Base-by-base conservation (phyloP, 1,139 yeast genomes). In the Suhomyces wounanorum region DNA sequence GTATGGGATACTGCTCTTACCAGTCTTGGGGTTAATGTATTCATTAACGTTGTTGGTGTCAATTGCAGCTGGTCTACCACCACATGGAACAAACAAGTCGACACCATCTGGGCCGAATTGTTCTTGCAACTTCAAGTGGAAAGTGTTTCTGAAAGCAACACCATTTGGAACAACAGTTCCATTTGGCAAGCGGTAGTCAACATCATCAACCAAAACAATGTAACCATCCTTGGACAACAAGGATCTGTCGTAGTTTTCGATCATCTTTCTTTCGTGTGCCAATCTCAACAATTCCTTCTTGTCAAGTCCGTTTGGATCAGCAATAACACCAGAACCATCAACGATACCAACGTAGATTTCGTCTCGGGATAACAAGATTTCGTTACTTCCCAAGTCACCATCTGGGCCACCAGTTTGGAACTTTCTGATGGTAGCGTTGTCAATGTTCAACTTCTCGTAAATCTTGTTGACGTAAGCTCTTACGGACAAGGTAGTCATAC, bases 381-480 rank as follows among this genome's bases (percentile, higher is more conserved):
- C 99, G 68, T 92, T 92, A 45, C 96, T 89, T 37, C 99, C 99
- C 63, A 94, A 80, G 71, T 94, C 99, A 64, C 99, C 99, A 72
- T 94, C 98, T 55, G 99, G 99, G 44, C 99, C 99, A 72, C 98
- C 99, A 51, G 98, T 94, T 76, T 94, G 99, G 66, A 94, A 77
- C 73, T 94, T 94, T 62, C 79, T 80, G 53, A 92, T 81, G 42
- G 65, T 65, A 36, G 81, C 72, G 54, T 81, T 72, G 58, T 86
- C 83, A 55, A 92, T 75, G 41, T 71, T 68, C 55, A 87, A 79
- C 68, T 90, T 89, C 60, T 89, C 87, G 69, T 92, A 94, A 55
- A 92, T 85, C 66, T 90, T 89, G 68, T 89, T 87, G 52, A 94
- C 96, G 68, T 86, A 94, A 49, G 96, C 89, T 64, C 99, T 85